Conservation (phyloP, 2,329 filamentous ascomycete species). For the Apiospora sp. region DNA sequence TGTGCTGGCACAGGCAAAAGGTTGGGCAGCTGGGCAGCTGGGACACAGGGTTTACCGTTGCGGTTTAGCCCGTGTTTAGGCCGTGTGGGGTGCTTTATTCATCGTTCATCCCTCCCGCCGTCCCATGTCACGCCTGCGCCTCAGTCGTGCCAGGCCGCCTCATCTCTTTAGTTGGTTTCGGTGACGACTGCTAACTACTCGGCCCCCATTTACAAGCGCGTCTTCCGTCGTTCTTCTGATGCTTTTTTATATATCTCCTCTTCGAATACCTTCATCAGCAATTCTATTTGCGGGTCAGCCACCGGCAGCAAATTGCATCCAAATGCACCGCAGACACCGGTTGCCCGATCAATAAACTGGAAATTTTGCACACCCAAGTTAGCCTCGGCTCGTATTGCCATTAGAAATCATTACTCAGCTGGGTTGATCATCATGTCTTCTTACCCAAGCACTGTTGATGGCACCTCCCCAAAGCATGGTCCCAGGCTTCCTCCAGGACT, state of each 20-base stretch:
- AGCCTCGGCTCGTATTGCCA: constrained; percentile 1
- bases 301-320: constrained; percentile 27
- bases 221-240: constrained; percentile 7
- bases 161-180: neutral
- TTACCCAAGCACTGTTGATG: constrained; percentile 55
- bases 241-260: constrained; percentile 24
- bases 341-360: constrained; percentile 27
- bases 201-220: neutral
- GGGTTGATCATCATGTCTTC: constrained; percentile 32
- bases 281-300: constrained; percentile 25
- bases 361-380: neutral
- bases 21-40: neutral
- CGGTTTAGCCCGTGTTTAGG: neutral
- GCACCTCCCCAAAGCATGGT: constrained; percentile 54
- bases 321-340: constrained; percentile 29
- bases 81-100: neutral
- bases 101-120: neutral
- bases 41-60: neutral
- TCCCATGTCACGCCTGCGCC: neutral
- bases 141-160: neutral
- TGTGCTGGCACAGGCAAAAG: too few species aligned
- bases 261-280: constrained; percentile 27
- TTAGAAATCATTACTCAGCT: neutral
- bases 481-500: constrained; percentile 46
- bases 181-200: neutral